Percentiles rank a stretch among this genome's conserved stretches.
phyloP scores from a whole-genome alignment of 352 stramenopile genomes.

The Phytophthora ramorum region DNA sequence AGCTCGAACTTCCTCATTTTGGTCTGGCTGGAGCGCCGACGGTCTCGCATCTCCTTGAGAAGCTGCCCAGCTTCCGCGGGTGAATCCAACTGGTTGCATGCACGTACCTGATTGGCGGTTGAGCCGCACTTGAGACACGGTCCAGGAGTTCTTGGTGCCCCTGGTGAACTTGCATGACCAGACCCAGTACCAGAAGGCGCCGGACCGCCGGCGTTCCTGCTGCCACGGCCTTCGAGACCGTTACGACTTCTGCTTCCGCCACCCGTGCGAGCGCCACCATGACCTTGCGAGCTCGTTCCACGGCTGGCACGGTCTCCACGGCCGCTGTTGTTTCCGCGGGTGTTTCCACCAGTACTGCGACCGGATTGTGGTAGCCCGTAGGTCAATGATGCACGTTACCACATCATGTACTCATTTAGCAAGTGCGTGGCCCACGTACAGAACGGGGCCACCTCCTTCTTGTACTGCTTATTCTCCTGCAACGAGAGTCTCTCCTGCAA shows the following conservation, averaged over 20 bases:
- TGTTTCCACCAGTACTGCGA: neutral
- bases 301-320: too few relatives aligned
- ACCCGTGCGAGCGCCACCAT: neutral
- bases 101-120: neutral
- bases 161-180: neutral
- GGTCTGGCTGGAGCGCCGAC: neutral
- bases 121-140: slow-evolving; percentile 2
- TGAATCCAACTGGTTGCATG: neutral
- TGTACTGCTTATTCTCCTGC: neutral
- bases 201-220: neutral
- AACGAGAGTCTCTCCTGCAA: neutral
- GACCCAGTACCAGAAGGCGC: neutral
- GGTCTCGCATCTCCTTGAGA: neutral
- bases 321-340: neutral
- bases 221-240: neutral
- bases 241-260: neutral
- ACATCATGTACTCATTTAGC: slow-evolving; percentile 10
- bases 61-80: neutral
- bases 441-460: neutral
- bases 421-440: neutral
- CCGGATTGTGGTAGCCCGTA: neutral
- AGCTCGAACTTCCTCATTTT: neutral
- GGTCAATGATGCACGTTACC: neutral
- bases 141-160: neutral
- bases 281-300: too few relatives aligned